Evolutionary conservation across 805 yeast genomes (phyloP).

Genomic region (Starmerella scarabaei): DNA sequence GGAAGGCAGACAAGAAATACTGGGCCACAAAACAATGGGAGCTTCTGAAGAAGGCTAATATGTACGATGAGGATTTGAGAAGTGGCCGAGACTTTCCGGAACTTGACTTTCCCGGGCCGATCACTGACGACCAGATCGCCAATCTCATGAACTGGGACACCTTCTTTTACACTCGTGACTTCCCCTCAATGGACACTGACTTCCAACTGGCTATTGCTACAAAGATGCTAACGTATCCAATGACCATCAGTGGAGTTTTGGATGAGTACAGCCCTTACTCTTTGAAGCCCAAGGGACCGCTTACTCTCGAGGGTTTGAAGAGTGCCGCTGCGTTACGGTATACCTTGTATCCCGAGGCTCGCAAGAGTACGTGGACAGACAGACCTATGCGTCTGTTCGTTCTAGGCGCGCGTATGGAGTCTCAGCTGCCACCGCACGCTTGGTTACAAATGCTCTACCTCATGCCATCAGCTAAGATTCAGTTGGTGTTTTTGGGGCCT

Average conservation of each 20-base stretch:
- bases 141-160: slow-evolving; percentile 85
- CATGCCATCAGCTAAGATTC: slow-evolving; percentile 71
- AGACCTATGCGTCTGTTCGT: slow-evolving; percentile 83
- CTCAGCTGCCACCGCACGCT: slow-evolving; percentile 83
- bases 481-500: slow-evolving; percentile 88
- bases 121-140: slow-evolving; percentile 56
- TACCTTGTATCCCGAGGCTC: slow-evolving; percentile 64
- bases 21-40: slow-evolving; percentile 57
- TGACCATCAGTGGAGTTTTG: slow-evolving; percentile 71
- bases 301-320: slow-evolving; percentile 84
- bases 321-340: slow-evolving; percentile 86
- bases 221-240: slow-evolving; percentile 84
- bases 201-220: slow-evolving; percentile 92
- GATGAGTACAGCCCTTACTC: slow-evolving; percentile 79
- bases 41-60: slow-evolving; percentile 69
- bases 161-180: slow-evolving; percentile 81
- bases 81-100: slow-evolving; percentile 92
- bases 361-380: slow-evolving; percentile 52
- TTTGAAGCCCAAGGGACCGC: slow-evolving; percentile 70
- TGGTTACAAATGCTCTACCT: slow-evolving; percentile 87
- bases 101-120: slow-evolving; percentile 78
- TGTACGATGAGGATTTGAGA: slow-evolving; percentile 88
- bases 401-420: slow-evolving; percentile 84
- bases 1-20: slow-evolving; percentile 68
- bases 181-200: slow-evolving; percentile 92